Percentiles rank a stretch among this genome's conserved stretches.
These are phyloP conservation scores for Polyplosphaeria fusca DNA, from an alignment of 495 filamentous ascomycete genomes.

Conservation along the genomic window DNA sequence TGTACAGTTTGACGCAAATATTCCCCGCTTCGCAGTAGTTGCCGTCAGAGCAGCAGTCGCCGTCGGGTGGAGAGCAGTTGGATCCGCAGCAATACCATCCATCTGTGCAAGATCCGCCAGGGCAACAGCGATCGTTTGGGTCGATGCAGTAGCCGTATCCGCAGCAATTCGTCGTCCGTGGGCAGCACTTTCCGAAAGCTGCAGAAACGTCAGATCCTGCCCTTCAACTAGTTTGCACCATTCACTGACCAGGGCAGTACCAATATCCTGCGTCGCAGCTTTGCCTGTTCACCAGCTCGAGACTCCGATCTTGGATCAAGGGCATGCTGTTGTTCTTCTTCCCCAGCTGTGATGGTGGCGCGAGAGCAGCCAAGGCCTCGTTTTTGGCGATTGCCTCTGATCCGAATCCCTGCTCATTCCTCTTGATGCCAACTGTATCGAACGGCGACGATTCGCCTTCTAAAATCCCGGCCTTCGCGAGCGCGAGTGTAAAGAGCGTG, in stretches of 20 bases:
- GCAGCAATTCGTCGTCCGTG: slow-evolving; percentile 30
- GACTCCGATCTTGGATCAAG: slow-evolving; percentile 8
- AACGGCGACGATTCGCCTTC: no score
- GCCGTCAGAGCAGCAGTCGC: slow-evolving; percentile 35
- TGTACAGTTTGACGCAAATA: slow-evolving; percentile 20
- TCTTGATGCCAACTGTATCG: no score
- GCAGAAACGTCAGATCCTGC: not conserved
- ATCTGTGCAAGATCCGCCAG: slow-evolving; percentile 28
- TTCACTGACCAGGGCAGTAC: slow-evolving; percentile 34
- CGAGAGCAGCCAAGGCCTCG: slow-evolving; percentile 6
- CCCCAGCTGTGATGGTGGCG: slow-evolving; percentile 1
- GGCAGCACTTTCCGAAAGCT: slow-evolving; percentile 36
- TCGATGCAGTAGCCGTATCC: slow-evolving; percentile 31
- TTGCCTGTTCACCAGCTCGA: slow-evolving; percentile 25
- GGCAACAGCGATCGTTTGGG: slow-evolving; percentile 30
- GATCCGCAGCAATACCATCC: slow-evolving; percentile 33
- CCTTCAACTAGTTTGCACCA: not conserved
- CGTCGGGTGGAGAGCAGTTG: slow-evolving; percentile 30
- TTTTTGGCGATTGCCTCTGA: no score
- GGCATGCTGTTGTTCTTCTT: slow-evolving; percentile 20
- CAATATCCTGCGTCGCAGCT: slow-evolving; percentile 34
- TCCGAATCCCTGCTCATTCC: no score
- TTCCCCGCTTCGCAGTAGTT: slow-evolving; percentile 35
- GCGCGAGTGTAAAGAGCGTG: no score
- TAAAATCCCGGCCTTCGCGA: no score